These are phyloP conservation scores for Epichloe baconii DNA, from an alignment of 2,329 filamentous ascomycete genomes.

Conservation along the genomic window DNA sequence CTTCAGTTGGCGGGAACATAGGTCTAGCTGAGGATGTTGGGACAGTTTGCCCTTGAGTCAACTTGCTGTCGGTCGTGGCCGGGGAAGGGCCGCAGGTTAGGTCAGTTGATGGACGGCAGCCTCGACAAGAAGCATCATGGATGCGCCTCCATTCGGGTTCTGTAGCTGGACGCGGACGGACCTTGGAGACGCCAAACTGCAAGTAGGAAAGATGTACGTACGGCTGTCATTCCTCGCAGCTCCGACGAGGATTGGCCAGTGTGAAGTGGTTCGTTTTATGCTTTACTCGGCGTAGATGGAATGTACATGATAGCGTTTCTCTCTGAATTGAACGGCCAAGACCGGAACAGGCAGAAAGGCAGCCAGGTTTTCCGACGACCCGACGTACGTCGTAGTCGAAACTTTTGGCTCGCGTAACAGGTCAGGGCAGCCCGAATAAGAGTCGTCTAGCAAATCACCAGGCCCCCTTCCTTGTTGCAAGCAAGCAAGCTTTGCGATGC, in stretches of 20 bases:
- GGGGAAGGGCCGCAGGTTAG: not conserved
- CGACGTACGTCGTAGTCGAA: too few species aligned
- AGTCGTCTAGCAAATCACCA: not conserved
- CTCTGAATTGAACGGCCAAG: not conserved
- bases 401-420: too few species aligned
- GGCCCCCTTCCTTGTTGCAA: not conserved
- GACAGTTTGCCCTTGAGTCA: not conserved
- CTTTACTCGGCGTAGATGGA: not conserved
- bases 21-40: too few species aligned
- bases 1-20: too few species aligned
- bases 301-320: not conserved
- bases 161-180: too few species aligned
- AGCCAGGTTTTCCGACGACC: too few species aligned
- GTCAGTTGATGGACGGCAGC: not conserved
- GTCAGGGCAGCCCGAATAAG: too few species aligned
- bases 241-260: not conserved
- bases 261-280: not conserved
- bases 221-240: not conserved
- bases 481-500: not conserved
- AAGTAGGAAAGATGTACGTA: too few species aligned
- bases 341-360: not conserved
- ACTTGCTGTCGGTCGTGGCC: not conserved
- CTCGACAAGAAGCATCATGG: not conserved
- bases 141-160: too few species aligned
- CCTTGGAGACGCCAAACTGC: too few species aligned